Conservation (phyloP, 2,329 filamentous ascomycete genomes). For the Fonsecaea nubica region DNA sequence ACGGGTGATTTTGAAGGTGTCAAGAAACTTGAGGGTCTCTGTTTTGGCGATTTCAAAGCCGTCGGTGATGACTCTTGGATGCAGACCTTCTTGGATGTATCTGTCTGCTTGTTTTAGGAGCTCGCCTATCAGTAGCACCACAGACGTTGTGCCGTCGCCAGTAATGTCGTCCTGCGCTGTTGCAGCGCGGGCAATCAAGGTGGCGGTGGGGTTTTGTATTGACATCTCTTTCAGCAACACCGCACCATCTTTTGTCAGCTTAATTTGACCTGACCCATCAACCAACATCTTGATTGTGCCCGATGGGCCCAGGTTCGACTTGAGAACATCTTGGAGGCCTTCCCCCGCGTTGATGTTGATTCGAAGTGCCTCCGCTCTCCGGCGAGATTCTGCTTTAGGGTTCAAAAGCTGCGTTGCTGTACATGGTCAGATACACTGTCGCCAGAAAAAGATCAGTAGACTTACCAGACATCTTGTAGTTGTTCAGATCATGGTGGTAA, state of each 20-base stretch:
- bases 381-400: conserved; percentile 97
- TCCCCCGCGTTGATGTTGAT: conserved; percentile 98
- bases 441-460: not conserved
- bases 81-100: conserved; percentile 94
- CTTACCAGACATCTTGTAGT: conserved; percentile 31
- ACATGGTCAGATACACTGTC: not conserved
- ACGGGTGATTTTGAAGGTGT: conserved; percentile 86
- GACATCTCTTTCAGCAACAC: conserved; percentile 73
- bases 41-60: conserved; percentile 96
- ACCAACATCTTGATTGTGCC: conserved; percentile 95
- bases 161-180: conserved; percentile 99
- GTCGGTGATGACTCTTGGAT: conserved; percentile 95
- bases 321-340: conserved; percentile 90
- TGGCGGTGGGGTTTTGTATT: conserved; percentile 76
- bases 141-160: conserved; percentile 95
- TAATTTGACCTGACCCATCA: conserved; percentile 83
- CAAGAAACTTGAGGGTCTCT: conserved; percentile 93
- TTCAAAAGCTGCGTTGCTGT: conserved; percentile 97
- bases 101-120: conserved; percentile 96
- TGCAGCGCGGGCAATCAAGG: conserved; percentile 79
- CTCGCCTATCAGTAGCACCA: conserved; percentile 93
- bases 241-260: conserved; percentile 98
- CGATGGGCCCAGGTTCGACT: conserved; percentile 91
- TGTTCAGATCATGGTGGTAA: not conserved
- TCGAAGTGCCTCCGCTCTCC: conserved; percentile 92